Evolutionary conservation across 2,329 filamentous ascomycete genomes (phyloP).

Genomic region (Penicillium italicum): DNA sequence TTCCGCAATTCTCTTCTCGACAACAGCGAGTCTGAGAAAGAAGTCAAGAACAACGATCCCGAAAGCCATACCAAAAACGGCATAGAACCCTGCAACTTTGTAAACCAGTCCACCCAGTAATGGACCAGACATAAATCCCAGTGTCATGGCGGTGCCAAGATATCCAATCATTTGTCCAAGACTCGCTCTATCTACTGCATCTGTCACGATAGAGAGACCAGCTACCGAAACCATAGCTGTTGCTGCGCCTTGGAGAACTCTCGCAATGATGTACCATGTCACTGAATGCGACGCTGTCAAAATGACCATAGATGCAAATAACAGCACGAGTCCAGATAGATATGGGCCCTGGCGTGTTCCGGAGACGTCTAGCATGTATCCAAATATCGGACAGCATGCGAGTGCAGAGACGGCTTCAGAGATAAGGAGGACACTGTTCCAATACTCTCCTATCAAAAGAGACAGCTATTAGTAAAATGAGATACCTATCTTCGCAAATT

Average conservation of each 20-base stretch:
- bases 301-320: constrained; percentile 53
- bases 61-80: constrained; percentile 56
- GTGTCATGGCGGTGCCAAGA: constrained; percentile 52
- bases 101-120: constrained; percentile 59
- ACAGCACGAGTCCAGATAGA: constrained; percentile 50
- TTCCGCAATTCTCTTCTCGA: constrained; percentile 57
- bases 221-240: constrained; percentile 59
- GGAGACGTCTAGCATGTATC: constrained; percentile 14
- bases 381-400: constrained; percentile 16
- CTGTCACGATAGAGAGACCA: constrained; percentile 55
- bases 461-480: neutral
- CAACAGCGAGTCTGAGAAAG: constrained; percentile 54
- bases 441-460: constrained; percentile 13
- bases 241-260: constrained; percentile 55
- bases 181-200: constrained; percentile 55
- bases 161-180: constrained; percentile 59
- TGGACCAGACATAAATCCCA: constrained; percentile 55
- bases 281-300: constrained; percentile 51
- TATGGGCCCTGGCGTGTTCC: constrained; percentile 54
- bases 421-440: constrained; percentile 20
- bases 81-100: constrained; percentile 53
- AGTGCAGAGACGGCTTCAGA: constrained; percentile 16
- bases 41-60: constrained; percentile 57
- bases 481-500: neutral
- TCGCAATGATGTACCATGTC: constrained; percentile 48